phyloP scores from a whole-genome alignment of 371 early-diverging fungal species.

The Entomophthora muscae region DNA sequence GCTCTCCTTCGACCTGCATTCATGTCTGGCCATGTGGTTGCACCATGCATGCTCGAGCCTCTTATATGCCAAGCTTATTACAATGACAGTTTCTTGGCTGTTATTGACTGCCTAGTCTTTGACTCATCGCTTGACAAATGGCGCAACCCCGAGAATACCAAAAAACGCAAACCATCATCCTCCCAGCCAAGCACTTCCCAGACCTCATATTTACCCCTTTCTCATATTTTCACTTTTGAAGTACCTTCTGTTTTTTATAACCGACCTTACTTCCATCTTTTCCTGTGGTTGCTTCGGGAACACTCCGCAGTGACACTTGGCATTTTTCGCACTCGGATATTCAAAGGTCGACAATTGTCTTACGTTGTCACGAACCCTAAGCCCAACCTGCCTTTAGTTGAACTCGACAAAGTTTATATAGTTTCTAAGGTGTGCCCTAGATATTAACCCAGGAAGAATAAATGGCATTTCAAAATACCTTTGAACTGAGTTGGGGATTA shows the following conservation, averaged over 20 bases:
- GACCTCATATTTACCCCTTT: conserved; percentile 5
- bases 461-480: no score
- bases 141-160: no score
- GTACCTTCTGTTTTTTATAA: conserved; percentile 15
- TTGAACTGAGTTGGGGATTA: no score
- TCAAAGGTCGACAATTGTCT: conserved; percentile 17
- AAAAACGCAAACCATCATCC: no score
- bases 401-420: conserved; percentile 29
- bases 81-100: conserved; percentile 5
- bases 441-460: no score
- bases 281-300: conserved; percentile 17
- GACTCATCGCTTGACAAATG: conserved; percentile 13
- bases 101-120: conserved; percentile 14
- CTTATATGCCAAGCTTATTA: conserved; percentile 29
- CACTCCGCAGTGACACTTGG: conserved; percentile 26
- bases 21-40: conserved; percentile 40
- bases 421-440: conserved; percentile 13
- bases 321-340: conserved; percentile 26
- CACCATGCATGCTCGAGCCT: conserved; percentile 42
- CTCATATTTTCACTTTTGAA: conserved; percentile 18
- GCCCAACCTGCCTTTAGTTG: conserved; percentile 18
- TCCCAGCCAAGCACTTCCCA: conserved; percentile 6
- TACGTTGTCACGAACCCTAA: conserved; percentile 29
- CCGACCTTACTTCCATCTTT: conserved; percentile 18
- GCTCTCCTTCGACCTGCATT: conserved; percentile 32